A percentile compares a stretch with the other conserved stretches of the same genome.
Conservation (phyloP, 495 filamentous ascomycete species). For the Penicillium bovifimosum region DNA sequence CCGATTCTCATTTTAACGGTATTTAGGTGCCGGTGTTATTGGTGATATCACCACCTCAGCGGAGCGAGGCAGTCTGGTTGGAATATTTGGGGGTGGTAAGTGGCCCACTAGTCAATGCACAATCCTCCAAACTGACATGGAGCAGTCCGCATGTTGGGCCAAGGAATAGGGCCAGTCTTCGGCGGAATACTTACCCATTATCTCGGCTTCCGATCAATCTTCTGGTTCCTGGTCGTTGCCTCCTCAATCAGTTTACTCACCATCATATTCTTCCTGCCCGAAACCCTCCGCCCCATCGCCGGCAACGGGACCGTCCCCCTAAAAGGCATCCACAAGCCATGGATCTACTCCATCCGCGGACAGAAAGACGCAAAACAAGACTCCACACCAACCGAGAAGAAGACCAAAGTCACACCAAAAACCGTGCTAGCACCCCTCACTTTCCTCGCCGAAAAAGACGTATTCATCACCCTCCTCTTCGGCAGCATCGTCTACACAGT, state of each 20-base stretch:
- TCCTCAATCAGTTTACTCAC: constrained; percentile 43
- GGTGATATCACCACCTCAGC: constrained; percentile 36
- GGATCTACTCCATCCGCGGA: constrained; percentile 32
- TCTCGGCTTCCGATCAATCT: constrained; percentile 63
- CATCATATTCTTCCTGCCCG: constrained; percentile 56
- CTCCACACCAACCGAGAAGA: constrained; percentile 11
- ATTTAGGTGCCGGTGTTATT: constrained; percentile 33
- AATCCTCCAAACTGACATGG: constrained; percentile 1
- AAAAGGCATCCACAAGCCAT: constrained; percentile 33
- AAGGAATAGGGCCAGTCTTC: constrained; percentile 57
- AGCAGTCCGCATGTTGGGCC: constrained; percentile 42
- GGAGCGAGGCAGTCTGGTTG: constrained; percentile 36
- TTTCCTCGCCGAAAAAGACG: constrained; percentile 41
- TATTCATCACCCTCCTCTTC: constrained; percentile 40
- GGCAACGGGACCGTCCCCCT: constrained; percentile 57
- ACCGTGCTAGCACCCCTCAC: constrained; percentile 36
- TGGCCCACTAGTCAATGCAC: not conserved
- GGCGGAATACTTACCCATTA: constrained; percentile 61
- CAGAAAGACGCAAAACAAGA: constrained; percentile 21
- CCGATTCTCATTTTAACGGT: not conserved
- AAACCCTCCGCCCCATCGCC: constrained; percentile 66
- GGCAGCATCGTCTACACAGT: constrained; percentile 44
- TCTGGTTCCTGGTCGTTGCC: constrained; percentile 66
- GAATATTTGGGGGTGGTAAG: constrained; percentile 37
- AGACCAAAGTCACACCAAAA: constrained; percentile 29